Percentiles rank a stretch among this genome's conserved stretches.
phyloP scores from a whole-genome alignment of 257 asterid species.

The Ehretia macrophylla region DNA sequence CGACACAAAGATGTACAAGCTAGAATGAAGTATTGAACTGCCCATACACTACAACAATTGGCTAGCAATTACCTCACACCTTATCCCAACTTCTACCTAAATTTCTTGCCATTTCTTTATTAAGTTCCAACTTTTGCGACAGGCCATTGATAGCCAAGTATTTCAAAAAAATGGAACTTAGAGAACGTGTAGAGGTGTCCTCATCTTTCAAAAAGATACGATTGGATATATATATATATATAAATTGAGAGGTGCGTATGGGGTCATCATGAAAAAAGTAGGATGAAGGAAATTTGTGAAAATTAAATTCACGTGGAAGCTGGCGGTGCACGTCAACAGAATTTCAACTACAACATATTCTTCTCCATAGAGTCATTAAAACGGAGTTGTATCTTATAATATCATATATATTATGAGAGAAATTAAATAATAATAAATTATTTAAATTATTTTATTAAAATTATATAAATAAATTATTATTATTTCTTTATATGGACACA shows the following conservation, averaged over 20 bases:
- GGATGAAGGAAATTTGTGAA: background rate
- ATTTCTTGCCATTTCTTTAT: background rate
- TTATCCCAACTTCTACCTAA: background rate
- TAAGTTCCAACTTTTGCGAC: background rate
- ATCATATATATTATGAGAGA: no score
- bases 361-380: no score
- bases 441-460: no score
- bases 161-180: background rate
- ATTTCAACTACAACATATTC: no score
- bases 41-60: no score
- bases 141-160: conserved; percentile 2
- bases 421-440: no score
- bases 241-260: background rate
- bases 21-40: no score
- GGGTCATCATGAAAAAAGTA: background rate
- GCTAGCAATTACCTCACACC: no score
- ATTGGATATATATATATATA: conserved; percentile 5
- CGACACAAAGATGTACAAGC: no score
- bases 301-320: conserved; percentile 8
- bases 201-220: background rate
- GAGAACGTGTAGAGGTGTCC: background rate
- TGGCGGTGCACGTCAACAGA: conserved; percentile 21
- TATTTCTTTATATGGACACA: no score
- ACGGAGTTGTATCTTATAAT: background rate
- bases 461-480: no score